A percentile compares a stretch with the other conserved stretches of the same genome.
phyloP scores from a whole-genome alignment of 75 land plant species.

The Selaginella moellendorffii region DNA sequence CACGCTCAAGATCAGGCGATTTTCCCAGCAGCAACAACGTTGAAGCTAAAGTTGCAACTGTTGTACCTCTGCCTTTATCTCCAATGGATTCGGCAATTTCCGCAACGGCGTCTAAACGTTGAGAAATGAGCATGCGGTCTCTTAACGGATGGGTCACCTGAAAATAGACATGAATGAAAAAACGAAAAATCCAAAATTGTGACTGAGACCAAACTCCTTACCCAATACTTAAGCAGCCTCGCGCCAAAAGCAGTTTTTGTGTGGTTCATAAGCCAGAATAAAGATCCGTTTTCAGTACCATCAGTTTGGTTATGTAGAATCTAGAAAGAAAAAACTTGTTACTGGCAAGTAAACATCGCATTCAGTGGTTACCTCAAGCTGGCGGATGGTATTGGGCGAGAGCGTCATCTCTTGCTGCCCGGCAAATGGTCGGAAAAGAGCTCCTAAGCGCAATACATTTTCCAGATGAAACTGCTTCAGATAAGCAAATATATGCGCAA shows the following conservation, averaged over 20 bases:
- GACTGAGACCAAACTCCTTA: slow-evolving; percentile 13
- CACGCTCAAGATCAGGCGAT: slow-evolving; percentile 82
- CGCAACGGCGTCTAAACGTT: slow-evolving; percentile 88
- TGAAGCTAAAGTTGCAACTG: slow-evolving; percentile 38
- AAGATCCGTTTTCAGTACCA: slow-evolving; percentile 73
- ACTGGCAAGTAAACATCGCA: not conserved
- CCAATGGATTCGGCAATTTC: slow-evolving; percentile 73
- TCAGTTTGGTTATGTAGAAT: slow-evolving; percentile 52
- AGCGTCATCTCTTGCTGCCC: slow-evolving; percentile 62
- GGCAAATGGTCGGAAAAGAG: slow-evolving; percentile 66
- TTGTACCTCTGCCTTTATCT: slow-evolving; percentile 12
- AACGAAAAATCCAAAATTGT: not conserved
- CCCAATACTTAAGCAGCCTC: slow-evolving; percentile 84
- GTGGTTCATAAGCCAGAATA: slow-evolving; percentile 61
- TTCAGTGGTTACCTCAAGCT: slow-evolving; percentile 91
- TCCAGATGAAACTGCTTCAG: slow-evolving; percentile 80
- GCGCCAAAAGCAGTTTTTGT: slow-evolving; percentile 76
- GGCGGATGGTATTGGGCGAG: slow-evolving; percentile 75
- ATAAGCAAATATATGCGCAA: slow-evolving; percentile 59
- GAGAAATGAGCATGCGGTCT: slow-evolving; percentile 49
- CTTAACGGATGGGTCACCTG: slow-evolving; percentile 82
- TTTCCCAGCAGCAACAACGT: slow-evolving; percentile 47
- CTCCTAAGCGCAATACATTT: slow-evolving; percentile 45
- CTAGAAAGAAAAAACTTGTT: slow-evolving; percentile 23
- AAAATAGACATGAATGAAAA: no score